Percentiles rank a stretch among this genome's conserved stretches.
These are phyloP conservation scores for Astrephomene gubernaculifera DNA, from an alignment of 139 green algal genomes.

Conservation along the genomic window DNA sequence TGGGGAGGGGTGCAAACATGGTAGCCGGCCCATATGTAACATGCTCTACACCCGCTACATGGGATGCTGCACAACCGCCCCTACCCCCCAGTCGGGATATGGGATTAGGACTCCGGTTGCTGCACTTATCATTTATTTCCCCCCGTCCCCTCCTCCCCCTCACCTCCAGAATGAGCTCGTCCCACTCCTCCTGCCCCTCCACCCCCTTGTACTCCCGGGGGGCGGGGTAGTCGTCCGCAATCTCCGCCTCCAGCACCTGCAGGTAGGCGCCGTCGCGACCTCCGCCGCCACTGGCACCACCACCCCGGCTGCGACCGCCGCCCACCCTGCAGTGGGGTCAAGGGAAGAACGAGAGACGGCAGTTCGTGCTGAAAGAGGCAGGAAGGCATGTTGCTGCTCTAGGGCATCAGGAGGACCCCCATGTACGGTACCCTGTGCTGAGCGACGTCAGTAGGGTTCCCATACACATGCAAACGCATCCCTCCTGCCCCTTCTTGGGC, in stretches of 20 bases:
- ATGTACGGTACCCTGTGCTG: background rate
- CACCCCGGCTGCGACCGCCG: background rate
- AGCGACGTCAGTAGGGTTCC: background rate
- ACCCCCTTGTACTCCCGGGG: constrained; percentile 85
- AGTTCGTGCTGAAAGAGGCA: background rate
- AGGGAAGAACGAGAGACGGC: background rate
- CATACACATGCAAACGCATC: background rate
- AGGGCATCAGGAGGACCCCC: background rate
- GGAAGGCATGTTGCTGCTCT: background rate
- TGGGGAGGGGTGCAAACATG: background rate
- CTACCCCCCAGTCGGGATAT: too few relatives aligned
- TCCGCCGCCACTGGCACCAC: background rate
- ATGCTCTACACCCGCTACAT: background rate
- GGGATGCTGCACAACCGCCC: too few relatives aligned
- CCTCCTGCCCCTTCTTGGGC: background rate
- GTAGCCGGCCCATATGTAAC: background rate
- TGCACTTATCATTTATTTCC: background rate
- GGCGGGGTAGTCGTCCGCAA: constrained; percentile 95
- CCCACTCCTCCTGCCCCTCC: constrained; percentile 48
- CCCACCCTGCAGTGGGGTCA: background rate
- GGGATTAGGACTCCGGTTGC: background rate
- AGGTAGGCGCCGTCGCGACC: constrained; percentile 3
- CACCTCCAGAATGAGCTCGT: constrained; percentile 71
- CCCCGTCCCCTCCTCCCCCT: background rate
- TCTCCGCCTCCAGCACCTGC: constrained; percentile 90